Evolutionary conservation across 108 stramenopile genomes (phyloP).

Genomic region (Pseudonitzschia multistriata): DNA sequence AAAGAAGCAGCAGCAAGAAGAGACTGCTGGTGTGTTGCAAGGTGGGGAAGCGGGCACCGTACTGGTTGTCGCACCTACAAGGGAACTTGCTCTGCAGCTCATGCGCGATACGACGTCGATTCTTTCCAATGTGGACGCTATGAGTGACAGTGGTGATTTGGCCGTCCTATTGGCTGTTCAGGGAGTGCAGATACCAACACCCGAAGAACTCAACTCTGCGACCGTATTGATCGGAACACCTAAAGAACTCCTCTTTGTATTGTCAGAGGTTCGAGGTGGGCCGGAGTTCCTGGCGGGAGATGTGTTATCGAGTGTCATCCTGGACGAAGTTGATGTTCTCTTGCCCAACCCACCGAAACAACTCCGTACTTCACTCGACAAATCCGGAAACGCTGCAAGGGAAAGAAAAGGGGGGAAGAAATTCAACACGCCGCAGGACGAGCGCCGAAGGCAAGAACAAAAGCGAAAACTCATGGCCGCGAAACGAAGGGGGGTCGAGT

Average conservation of each 20-base stretch:
- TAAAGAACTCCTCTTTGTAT: constrained; percentile 39
- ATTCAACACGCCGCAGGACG: constrained; percentile 17
- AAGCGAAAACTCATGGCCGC: constrained; percentile 53
- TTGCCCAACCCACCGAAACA: constrained; percentile 46
- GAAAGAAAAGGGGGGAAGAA: constrained; percentile 23
- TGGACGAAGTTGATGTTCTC: constrained; percentile 62
- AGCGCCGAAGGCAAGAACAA: constrained; percentile 37
- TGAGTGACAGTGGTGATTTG: constrained; percentile 36
- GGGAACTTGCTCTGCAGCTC: constrained; percentile 92
- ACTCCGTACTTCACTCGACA: constrained; percentile 47
- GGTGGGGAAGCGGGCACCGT: constrained; percentile 1
- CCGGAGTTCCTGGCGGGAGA: constrained; percentile 47
- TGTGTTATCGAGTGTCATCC: constrained; percentile 36
- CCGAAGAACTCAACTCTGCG: constrained; percentile 26
- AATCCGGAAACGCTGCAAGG: constrained; percentile 15
- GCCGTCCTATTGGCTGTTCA: constrained; percentile 45
- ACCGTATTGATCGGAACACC: constrained; percentile 50
- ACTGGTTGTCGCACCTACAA: constrained; percentile 90
- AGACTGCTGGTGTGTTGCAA: constrained; percentile 21
- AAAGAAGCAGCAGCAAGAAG: constrained; percentile 68
- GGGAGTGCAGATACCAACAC: constrained; percentile 39
- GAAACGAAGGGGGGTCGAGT: constrained; percentile 44
- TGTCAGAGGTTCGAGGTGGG: constrained; percentile 44
- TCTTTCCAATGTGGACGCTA: not conserved
- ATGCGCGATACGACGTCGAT: constrained; percentile 76